These are phyloP conservation scores for Draba incana DNA, from an alignment of 345 rosid species.

Conservation along the genomic window DNA sequence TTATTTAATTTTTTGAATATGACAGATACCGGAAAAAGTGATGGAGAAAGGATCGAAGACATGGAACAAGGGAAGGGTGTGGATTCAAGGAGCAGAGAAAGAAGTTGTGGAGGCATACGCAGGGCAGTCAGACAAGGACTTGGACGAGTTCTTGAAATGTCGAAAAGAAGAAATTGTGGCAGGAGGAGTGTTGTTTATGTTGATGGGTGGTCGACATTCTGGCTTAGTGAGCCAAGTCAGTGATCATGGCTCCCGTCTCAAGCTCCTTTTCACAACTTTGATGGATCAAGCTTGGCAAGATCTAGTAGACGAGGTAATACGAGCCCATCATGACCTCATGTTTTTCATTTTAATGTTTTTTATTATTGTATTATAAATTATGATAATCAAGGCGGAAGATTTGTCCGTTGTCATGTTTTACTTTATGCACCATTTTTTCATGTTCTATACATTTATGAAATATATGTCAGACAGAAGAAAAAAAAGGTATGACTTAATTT, in stretches of 20 bases:
- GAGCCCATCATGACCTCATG: not conserved
- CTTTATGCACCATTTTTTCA: not conserved
- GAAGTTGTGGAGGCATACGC: slow-evolving; percentile 56
- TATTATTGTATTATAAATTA: too few relatives aligned
- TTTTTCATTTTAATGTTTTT: too few relatives aligned
- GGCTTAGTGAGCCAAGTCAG: slow-evolving; percentile 44
- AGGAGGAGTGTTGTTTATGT: slow-evolving; percentile 58
- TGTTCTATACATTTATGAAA: not conserved
- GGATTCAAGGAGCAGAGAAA: slow-evolving; percentile 55
- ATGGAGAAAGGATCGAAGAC: slow-evolving; percentile 48
- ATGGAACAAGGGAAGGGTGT: slow-evolving; percentile 58
- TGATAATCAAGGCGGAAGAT: too few relatives aligned
- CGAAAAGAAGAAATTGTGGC: slow-evolving; percentile 53
- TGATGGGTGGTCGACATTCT: slow-evolving; percentile 56
- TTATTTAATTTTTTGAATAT: not conserved
- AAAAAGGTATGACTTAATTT: too few relatives aligned
- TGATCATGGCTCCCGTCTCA: slow-evolving; percentile 47
- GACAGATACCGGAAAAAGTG: slow-evolving; percentile 52
- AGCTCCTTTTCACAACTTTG: slow-evolving; percentile 50
- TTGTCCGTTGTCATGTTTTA: not conserved
- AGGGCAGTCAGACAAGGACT: slow-evolving; percentile 53
- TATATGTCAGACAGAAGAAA: not conserved
- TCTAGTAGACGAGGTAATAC: slow-evolving; percentile 51
- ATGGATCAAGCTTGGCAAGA: slow-evolving; percentile 67
- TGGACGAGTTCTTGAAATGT: slow-evolving; percentile 52